These are phyloP conservation scores for Coemansia sp. DNA, from an alignment of 192 early-diverging fungal genomes.

Conservation along the genomic window DNA sequence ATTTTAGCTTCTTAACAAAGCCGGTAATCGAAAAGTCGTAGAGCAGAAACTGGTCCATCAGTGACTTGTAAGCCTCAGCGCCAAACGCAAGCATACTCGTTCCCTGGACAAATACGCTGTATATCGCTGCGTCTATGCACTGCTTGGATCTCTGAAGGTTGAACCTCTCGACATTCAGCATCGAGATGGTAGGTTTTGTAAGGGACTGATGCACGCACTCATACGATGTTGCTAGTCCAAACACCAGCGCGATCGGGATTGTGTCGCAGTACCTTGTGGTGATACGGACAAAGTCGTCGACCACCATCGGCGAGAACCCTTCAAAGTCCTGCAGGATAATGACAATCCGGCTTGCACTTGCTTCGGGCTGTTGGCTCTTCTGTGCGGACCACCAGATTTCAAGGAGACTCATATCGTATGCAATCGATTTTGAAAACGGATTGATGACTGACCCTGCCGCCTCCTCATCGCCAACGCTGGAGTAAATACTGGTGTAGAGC, in stretches of 20 bases:
- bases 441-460: constrained; percentile 8
- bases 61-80: constrained; percentile 66
- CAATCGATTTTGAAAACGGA: constrained; percentile 40
- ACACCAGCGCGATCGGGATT: constrained; percentile 76
- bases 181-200: constrained; percentile 66
- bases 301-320: constrained; percentile 67
- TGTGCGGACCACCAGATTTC: constrained; percentile 61
- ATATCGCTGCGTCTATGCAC: constrained; percentile 69
- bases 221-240: constrained; percentile 86
- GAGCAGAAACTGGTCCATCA: constrained; percentile 79
- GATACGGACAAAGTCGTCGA: constrained; percentile 71
- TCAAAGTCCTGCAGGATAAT: constrained; percentile 89
- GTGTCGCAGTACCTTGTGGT: constrained; percentile 65
- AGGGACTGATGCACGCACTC: constrained; percentile 81
- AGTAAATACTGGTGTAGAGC: constrained; percentile 49
- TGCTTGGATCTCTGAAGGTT: constrained; percentile 72
- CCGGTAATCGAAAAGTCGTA: constrained; percentile 78
- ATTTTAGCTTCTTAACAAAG: constrained; percentile 75
- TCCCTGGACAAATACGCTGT: constrained; percentile 58
- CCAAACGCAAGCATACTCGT: constrained; percentile 63
- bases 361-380: neutral
- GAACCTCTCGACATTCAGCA: constrained; percentile 79
- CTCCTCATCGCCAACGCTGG: constrained; percentile 16
- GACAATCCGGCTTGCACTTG: constrained; percentile 56
- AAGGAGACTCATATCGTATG: constrained; percentile 68